Conservation (phyloP, 805 yeast genomes). For the Saccharomycopsis fibuligera region DNA sequence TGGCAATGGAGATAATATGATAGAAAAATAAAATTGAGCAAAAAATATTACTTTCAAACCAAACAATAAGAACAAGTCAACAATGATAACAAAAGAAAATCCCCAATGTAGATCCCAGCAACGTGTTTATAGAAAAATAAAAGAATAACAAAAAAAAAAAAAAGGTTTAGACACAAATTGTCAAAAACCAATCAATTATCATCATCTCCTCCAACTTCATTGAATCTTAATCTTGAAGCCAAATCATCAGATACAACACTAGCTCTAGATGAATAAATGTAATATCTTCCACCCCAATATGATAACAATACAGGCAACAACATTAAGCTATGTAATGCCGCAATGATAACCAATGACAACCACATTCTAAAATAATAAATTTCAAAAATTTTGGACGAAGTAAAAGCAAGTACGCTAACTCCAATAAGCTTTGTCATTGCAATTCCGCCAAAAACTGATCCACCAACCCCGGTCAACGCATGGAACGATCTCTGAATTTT, state of each 20-base stretch:
- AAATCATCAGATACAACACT: conserved; percentile 30
- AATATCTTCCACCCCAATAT: conserved; percentile 54
- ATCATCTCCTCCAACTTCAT: conserved; percentile 15
- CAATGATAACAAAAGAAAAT: too few species aligned
- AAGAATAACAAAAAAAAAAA: too few species aligned
- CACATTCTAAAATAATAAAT: conserved; percentile 94
- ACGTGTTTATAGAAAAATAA: too few species aligned
- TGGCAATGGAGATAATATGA: too few species aligned
- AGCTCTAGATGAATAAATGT: conserved; percentile 33
- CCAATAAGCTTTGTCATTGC: conserved; percentile 88
- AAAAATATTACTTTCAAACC: too few species aligned
- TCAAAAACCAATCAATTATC: neutral
- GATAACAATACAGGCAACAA: conserved; percentile 73
- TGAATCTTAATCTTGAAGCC: conserved; percentile 21
- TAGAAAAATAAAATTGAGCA: too few species aligned
- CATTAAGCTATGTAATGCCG: conserved; percentile 71
- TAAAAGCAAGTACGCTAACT: conserved; percentile 77
- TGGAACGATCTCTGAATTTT: conserved; percentile 37
- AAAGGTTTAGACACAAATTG: too few species aligned
- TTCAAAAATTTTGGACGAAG: conserved; percentile 81
- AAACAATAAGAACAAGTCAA: too few species aligned
- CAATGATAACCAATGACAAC: conserved; percentile 70
- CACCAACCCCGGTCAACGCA: conserved; percentile 76
- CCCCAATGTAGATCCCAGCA: too few species aligned
- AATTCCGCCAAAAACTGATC: conserved; percentile 85